These are phyloP conservation scores for Austroboletus novae-zelandiae DNA, from an alignment of 1,284 basidiomycete genomes.

Conservation along the genomic window DNA sequence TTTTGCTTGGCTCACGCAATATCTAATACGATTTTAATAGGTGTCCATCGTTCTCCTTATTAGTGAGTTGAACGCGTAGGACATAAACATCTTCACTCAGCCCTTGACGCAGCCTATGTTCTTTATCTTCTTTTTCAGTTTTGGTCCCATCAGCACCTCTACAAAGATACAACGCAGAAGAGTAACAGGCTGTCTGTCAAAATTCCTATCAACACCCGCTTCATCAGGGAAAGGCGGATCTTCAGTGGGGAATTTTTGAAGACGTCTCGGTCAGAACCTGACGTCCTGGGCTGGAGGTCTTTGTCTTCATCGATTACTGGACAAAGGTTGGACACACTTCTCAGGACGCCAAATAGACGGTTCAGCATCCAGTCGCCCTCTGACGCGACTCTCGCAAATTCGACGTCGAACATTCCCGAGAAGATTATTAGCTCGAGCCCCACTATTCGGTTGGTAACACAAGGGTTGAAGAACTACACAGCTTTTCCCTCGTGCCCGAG, in stretches of 20 bases:
- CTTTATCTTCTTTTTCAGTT: constrained; percentile 85
- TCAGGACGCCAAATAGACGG: constrained; percentile 7
- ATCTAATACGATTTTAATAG: constrained; percentile 31
- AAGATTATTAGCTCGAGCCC: constrained; percentile 11
- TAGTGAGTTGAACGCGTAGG: constrained; percentile 42
- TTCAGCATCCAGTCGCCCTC: constrained; percentile 23
- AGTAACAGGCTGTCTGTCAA: constrained; percentile 40
- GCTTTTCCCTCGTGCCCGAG: not conserved
- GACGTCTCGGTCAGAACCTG: constrained; percentile 23
- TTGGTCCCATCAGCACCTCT: constrained; percentile 83
- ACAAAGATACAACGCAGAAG: constrained; percentile 54
- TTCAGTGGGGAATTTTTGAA: constrained; percentile 23
- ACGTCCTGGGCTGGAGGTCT: constrained; percentile 15
- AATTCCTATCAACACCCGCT: constrained; percentile 32
- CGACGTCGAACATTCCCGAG: constrained; percentile 11
- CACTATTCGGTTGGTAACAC: constrained; percentile 25
- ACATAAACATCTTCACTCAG: constrained; percentile 3
- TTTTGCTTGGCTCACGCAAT: not conserved
- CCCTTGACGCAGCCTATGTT: constrained; percentile 52
- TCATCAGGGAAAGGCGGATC: constrained; percentile 26
- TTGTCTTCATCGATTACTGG: constrained; percentile 11
- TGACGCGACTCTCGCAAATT: constrained; percentile 24
- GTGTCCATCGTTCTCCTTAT: constrained; percentile 70
- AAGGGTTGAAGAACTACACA: constrained; percentile 6
- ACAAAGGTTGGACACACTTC: constrained; percentile 10